Percentiles rank a stretch among this genome's conserved stretches.
These are phyloP conservation scores for Gossypium schwendimanii DNA, from an alignment of 441 rosid genomes.

Conservation along the genomic window DNA sequence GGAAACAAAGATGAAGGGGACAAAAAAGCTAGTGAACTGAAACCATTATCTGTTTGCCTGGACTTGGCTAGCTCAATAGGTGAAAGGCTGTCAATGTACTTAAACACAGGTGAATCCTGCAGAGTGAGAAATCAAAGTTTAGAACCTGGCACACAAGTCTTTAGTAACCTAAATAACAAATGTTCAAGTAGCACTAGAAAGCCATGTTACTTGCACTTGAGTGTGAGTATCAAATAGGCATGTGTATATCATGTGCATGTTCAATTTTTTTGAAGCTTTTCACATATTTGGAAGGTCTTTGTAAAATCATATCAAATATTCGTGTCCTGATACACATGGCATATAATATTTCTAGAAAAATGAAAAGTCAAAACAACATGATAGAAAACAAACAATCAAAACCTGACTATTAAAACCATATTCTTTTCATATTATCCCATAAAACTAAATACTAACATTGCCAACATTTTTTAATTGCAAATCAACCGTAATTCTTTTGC, in stretches of 20 bases:
- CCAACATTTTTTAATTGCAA: not conserved
- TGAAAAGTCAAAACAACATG: not conserved
- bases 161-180: not conserved
- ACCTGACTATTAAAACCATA: not conserved
- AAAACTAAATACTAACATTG: not conserved
- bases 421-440: not conserved
- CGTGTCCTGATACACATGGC: too few relatives aligned
- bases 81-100: constrained; percentile 48
- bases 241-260: too few relatives aligned
- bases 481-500: not conserved
- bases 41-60: constrained; percentile 18
- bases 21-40: constrained; percentile 29
- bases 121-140: not conserved
- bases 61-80: constrained; percentile 44
- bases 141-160: not conserved
- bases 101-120: constrained; percentile 62
- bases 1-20: constrained; percentile 42
- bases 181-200: not conserved
- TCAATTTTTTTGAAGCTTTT: too few relatives aligned
- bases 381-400: not conserved
- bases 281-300: too few relatives aligned
- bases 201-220: not conserved
- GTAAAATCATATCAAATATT: too few relatives aligned
- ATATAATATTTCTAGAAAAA: too few relatives aligned
- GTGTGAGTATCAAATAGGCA: not conserved